phyloP scores from a whole-genome alignment of 495 filamentous ascomycete species.

The Articulospora tetracladia region DNA sequence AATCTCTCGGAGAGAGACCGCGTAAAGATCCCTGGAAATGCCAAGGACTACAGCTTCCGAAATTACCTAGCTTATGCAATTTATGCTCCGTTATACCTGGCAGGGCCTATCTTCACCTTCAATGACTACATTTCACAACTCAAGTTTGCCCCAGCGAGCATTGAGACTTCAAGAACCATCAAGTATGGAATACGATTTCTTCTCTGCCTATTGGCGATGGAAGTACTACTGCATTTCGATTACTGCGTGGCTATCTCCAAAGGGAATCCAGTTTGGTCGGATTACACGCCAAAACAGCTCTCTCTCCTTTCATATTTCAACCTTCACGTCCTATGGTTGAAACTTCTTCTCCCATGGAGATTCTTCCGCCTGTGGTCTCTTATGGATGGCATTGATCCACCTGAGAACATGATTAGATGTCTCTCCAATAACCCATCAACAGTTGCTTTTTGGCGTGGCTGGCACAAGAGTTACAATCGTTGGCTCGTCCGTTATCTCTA shows the following conservation, averaged over 20 bases:
- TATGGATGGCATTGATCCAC: constrained; percentile 85
- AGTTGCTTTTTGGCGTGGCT: constrained; percentile 90
- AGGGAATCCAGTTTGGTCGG: constrained; percentile 66
- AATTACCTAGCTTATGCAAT: constrained; percentile 86
- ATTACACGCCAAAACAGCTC: constrained; percentile 85
- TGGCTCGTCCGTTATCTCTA: constrained; percentile 96
- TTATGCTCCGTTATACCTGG: constrained; percentile 89
- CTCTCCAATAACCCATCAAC: constrained; percentile 93
- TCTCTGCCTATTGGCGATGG: constrained; percentile 82
- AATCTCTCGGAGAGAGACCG: constrained; percentile 85
- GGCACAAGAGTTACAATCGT: constrained; percentile 92
- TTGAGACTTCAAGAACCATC: constrained; percentile 61
- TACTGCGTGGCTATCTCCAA: constrained; percentile 94
- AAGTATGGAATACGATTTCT: constrained; percentile 82
- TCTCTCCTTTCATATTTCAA: constrained; percentile 94
- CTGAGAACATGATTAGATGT: constrained; percentile 98
- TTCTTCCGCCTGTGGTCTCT: constrained; percentile 96
- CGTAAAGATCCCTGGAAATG: constrained; percentile 66
- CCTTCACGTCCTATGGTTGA: constrained; percentile 96
- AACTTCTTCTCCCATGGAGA: constrained; percentile 93
- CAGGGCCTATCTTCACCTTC: constrained; percentile 93
- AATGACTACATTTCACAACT: constrained; percentile 94
- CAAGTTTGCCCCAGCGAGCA: constrained; percentile 63
- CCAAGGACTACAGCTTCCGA: constrained; percentile 67
- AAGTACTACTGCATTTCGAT: constrained; percentile 87